Percentiles rank a stretch among this genome's conserved stretches.
These are phyloP conservation scores for Barbarea vulgaris DNA, from an alignment of 345 rosid species.

Conservation along the genomic window DNA sequence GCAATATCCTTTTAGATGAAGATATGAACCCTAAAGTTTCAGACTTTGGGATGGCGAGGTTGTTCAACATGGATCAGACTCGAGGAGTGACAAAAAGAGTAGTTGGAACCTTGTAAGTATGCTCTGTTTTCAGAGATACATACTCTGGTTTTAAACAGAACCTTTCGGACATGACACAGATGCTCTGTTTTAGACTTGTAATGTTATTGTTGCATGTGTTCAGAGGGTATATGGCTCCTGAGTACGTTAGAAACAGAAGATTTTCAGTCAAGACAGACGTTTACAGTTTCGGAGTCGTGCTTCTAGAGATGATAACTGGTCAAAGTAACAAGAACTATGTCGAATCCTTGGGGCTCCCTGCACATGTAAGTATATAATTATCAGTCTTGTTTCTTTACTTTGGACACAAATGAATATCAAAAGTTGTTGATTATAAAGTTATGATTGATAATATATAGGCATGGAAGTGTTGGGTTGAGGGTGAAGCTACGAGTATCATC, in stretches of 20 bases:
- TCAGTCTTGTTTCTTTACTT: neutral
- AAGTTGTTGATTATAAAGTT: neutral
- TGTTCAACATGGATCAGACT: constrained; percentile 33
- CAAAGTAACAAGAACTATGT: constrained; percentile 45
- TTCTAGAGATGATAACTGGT: constrained; percentile 52
- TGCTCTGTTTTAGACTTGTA: neutral
- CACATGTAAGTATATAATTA: constrained; percentile 21
- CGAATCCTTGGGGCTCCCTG: constrained; percentile 15
- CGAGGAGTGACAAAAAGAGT: constrained; percentile 34
- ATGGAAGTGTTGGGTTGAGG: constrained; percentile 58
- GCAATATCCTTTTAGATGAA: constrained; percentile 38
- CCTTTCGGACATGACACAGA: neutral
- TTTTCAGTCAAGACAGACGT: constrained; percentile 53
- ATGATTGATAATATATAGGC: constrained; percentile 40
- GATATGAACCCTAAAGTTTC: constrained; percentile 40
- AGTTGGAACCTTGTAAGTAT: constrained; percentile 46
- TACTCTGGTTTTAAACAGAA: neutral
- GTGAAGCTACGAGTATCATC: constrained; percentile 42
- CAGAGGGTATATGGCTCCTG: constrained; percentile 64
- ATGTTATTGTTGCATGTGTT: neutral
- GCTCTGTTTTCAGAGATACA: neutral
- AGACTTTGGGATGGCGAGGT: constrained; percentile 46
- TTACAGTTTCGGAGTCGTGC: constrained; percentile 52
- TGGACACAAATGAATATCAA: neutral
- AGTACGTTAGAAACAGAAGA: constrained; percentile 41